Evolutionary conservation across 1,284 basidiomycete species (phyloP).

Genomic region (Phenoliferia sp.): DNA sequence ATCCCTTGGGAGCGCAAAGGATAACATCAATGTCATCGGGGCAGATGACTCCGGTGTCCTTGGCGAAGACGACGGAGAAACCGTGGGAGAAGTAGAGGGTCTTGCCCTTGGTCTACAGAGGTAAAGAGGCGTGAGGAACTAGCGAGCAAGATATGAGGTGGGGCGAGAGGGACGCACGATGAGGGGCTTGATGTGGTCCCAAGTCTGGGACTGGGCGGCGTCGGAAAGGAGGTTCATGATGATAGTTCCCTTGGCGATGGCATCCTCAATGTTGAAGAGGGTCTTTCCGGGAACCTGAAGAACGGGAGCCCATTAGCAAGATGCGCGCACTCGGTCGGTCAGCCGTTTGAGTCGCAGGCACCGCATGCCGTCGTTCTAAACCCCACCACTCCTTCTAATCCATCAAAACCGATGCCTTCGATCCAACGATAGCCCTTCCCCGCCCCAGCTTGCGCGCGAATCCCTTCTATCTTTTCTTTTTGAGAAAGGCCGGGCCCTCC

Average conservation of each 20-base stretch:
- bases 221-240: constrained; percentile 99
- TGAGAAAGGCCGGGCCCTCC: neutral
- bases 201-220: constrained; percentile 94
- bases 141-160: neutral
- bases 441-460: too few species aligned
- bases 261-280: constrained; percentile 97
- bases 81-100: constrained; percentile 99
- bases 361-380: too few species aligned
- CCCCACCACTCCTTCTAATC: too few species aligned
- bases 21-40: constrained; percentile 96
- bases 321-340: neutral
- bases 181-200: constrained; percentile 73
- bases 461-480: too few species aligned
- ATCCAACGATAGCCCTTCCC: too few species aligned
- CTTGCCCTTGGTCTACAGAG: constrained; percentile 92
- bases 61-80: constrained; percentile 98
- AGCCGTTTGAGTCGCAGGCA: too few species aligned
- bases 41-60: constrained; percentile 89
- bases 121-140: neutral
- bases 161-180: constrained; percentile 21
- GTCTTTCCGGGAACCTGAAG: constrained; percentile 85
- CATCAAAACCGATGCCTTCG: too few species aligned
- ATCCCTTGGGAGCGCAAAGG: constrained; percentile 98
- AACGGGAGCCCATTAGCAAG: neutral
- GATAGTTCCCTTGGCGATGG: constrained; percentile 91